Base-by-base conservation (phyloP, 1,284 basidiomycete species). In the Trichosporon sp. region DNA sequence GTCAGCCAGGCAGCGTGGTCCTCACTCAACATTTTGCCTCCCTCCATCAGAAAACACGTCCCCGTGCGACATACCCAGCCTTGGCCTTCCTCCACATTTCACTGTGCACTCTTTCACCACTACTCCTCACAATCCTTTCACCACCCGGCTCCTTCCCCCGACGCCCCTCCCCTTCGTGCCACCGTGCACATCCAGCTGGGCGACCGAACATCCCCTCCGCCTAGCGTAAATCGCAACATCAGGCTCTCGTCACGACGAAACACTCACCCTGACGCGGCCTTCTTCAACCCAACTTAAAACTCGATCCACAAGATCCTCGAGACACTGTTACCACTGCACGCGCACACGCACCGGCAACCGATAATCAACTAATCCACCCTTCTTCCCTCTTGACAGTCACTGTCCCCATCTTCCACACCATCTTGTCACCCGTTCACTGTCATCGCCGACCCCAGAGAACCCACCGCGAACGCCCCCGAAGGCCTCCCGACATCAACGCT, bases 211-310 rank as follows among this genome's bases (percentile, higher is more conserved):
- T 60, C 56, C 56, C 29, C 29, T 31, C 56, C 56, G 56, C 56
- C 56, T 60, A 60, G 56, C 56, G 56, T 32, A 11, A 29, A 32
- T 60, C 56, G 27, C 56, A 60, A n/a, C 27, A 31, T 60, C 56
- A 60, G 27, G 27, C 56, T 60, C 56, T 60, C 29, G 29, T 60
- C 56, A 60, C 31, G 56, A 32, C 56, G 56, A 60, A 60, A 60
- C 56, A 60, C n/a, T 12, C 56, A 31, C 56, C 56, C 56, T 60
- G 56, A 60, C 56, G 13, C 3, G 6, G 15, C 27, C 5, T 60
- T 31, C 27, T n/a, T 23, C 56, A 60, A 60, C 56, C 29, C 29
- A 60, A 60, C 56, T 60, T 32, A 60, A 60, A 60, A 29, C 56
- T 60, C 56, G 53, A 32, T 4, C 56, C 29, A 29, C 56, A 18